A percentile compares a stretch with the other conserved stretches of the same genome.
phyloP scores from a whole-genome alignment of 73 alveolate species.

The Stentor roeselii region DNA sequence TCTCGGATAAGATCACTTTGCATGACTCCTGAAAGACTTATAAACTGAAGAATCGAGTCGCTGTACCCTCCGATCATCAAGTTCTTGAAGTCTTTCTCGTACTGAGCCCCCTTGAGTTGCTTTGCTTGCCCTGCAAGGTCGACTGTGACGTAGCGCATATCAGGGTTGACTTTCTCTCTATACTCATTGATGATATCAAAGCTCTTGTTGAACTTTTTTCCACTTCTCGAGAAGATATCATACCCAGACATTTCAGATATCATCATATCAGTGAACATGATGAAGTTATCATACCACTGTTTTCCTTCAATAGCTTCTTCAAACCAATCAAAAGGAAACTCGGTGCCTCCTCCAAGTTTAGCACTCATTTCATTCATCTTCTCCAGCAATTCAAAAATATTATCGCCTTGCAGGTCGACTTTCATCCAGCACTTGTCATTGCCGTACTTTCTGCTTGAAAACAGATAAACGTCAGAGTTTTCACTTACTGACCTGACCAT shows the following conservation, averaged over 20 bases:
- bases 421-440: conserved; percentile 25
- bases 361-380: neutral
- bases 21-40: neutral
- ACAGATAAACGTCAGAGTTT: neutral
- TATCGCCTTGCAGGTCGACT: conserved; percentile 27
- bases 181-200: conserved; percentile 30
- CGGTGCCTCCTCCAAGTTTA: conserved; percentile 24
- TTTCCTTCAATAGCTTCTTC: conserved; percentile 36
- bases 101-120: neutral
- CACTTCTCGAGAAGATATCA: neutral
- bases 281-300: conserved; percentile 25
- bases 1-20: neutral
- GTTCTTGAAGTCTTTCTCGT: neutral
- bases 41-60: neutral
- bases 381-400: neutral
- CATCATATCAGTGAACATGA: conserved; percentile 36
- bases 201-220: neutral
- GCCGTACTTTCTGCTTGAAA: neutral
- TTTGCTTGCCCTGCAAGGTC: conserved; percentile 32
- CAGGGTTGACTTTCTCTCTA: conserved; percentile 32
- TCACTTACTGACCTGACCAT: conserved; percentile 21
- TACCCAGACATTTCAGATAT: conserved; percentile 4
- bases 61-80: conserved; percentile 1
- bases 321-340: conserved; percentile 39
- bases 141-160: neutral